Base-by-base conservation (phyloP, 495 filamentous ascomycete species). In the Podospora pseudopauciseta region DNA sequence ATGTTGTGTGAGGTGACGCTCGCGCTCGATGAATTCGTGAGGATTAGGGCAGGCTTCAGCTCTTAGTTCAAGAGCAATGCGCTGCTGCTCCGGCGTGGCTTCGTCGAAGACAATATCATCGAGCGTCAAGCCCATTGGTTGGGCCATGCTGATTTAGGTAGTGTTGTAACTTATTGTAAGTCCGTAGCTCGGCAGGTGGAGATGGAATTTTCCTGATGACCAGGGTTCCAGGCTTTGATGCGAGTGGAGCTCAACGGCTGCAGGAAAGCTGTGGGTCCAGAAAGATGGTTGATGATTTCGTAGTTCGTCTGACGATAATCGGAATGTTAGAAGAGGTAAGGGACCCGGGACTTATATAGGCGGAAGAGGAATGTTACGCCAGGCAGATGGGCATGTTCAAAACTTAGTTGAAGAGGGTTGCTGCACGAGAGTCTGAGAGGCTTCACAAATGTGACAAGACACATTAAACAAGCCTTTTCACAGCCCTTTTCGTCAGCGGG, bases 1-100 rank as follows among this genome's bases (percentile, higher is more conserved):
- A 63, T 89, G 86, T 34, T 81, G 75, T 26, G 81, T 73, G 7
- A 94, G 83, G 63, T 85, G 79, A 15, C 82, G 75, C 75, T 94
- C 91, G 57, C 91, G 89, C 5, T 81, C 80, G 58, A 92, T 81
- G 71, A 93, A 94, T 60, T 85, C 79, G 11, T 87, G 79, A 28
- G 70, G 70, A 15, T 62, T 3, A 6, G 72, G 70, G 69, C 70
- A 76, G 4, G 57, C 27, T 6, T 44, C 65, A n/a, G 66, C 72
- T 59, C 65, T 71, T 3, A 76, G 61, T 54, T 71, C 63, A 67
- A 68, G 72, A 18, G 71, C 63, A 6, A 71, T 65, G 53, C 64
- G 55, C 9, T 69, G 70, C 55, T 76, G 74, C 28, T 74, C 72
- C 18, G 67, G 27, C 4, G 68, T 74, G 20, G 72, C 74, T 62